A percentile compares a stretch with the other conserved stretches of the same genome.
These are phyloP conservation scores for Nemania sp. DNA, from an alignment of 2,329 filamentous ascomycete genomes.

Conservation along the genomic window DNA sequence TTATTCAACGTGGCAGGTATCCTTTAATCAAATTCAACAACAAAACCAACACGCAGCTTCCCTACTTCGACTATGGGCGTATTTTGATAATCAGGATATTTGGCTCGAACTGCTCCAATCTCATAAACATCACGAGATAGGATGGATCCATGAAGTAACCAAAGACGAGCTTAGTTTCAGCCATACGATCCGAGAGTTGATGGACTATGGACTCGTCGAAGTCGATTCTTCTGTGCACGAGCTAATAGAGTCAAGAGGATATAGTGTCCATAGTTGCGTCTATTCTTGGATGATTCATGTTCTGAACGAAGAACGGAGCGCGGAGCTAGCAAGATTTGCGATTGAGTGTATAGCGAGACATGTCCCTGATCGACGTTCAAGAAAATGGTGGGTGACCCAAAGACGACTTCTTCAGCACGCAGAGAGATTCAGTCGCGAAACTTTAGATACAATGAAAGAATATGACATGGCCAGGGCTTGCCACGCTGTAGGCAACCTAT, in stretches of 20 bases:
- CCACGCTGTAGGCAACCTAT: slow-evolving; percentile 50
- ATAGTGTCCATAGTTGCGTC: slow-evolving; percentile 29
- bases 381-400: slow-evolving; percentile 13
- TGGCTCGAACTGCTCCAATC: slow-evolving; percentile 32
- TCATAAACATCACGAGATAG: neutral
- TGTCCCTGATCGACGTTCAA: neutral
- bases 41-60: slow-evolving; percentile 10
- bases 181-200: slow-evolving; percentile 1
- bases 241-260: slow-evolving; percentile 19
- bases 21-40: slow-evolving; percentile 18
- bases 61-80: slow-evolving; percentile 29
- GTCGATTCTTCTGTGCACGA: neutral
- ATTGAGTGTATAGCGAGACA: slow-evolving; percentile 14
- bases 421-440: neutral
- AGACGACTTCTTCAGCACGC: slow-evolving; percentile 28
- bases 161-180: slow-evolving; percentile 28
- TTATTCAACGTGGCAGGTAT: slow-evolving; percentile 30
- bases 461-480: slow-evolving; percentile 23
- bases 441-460: neutral
- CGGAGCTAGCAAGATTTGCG: slow-evolving; percentile 8
- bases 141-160: slow-evolving; percentile 20
- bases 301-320: slow-evolving; percentile 13
- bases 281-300: slow-evolving; percentile 25
- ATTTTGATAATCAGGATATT: slow-evolving; percentile 27
- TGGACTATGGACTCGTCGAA: slow-evolving; percentile 29